Evolutionary conservation across 164 flowering plant species (phyloP).

Genomic region (Paratinospora sagittata): DNA sequence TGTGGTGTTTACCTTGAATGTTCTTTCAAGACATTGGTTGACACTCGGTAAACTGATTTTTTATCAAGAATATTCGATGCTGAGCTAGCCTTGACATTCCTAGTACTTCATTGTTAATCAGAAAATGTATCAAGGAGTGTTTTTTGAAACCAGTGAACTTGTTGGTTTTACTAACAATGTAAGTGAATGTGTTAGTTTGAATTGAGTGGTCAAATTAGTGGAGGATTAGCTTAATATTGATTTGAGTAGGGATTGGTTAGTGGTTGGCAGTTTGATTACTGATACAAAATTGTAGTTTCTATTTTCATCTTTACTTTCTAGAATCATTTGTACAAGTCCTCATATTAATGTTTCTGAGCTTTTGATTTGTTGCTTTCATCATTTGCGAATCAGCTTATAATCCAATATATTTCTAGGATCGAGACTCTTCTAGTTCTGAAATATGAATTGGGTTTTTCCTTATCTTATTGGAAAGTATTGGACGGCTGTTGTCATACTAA

Average conservation of each 20-base stretch:
- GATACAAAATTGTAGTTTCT: background rate
- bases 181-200: background rate
- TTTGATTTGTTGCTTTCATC: background rate
- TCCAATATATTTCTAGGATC: too few relatives aligned
- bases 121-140: too few relatives aligned
- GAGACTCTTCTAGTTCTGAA: too few relatives aligned
- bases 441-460: too few relatives aligned
- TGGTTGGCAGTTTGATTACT: background rate
- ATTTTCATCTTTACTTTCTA: background rate
- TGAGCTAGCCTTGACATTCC: background rate
- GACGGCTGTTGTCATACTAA: too few relatives aligned
- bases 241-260: too few relatives aligned
- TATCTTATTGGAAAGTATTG: too few relatives aligned
- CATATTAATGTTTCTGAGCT: background rate
- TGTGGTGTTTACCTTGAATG: background rate
- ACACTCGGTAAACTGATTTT: background rate
- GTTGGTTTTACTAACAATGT: background rate
- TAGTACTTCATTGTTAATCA: background rate
- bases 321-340: background rate
- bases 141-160: background rate
- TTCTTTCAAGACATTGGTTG: background rate
- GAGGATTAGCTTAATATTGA: too few relatives aligned
- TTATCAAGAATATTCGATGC: background rate
- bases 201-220: background rate
- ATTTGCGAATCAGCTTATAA: too few relatives aligned